Evolutionary conservation across 169 alveolate species (phyloP).

Genomic region (Cryptosporidium ryanae): DNA sequence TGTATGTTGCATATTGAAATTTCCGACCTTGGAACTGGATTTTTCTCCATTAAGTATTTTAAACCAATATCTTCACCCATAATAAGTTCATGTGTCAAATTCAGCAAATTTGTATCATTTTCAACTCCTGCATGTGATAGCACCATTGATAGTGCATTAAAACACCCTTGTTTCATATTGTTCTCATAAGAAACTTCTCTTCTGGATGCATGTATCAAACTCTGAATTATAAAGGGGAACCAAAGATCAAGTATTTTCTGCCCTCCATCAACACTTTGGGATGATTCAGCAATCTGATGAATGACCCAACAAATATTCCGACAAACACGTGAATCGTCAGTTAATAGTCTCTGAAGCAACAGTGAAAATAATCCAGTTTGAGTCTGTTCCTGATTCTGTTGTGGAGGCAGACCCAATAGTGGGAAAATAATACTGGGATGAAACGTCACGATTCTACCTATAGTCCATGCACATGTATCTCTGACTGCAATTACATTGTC

Average conservation of each 20-base stretch:
- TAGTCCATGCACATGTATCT: slow-evolving; percentile 95
- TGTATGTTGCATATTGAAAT: slow-evolving; percentile 12
- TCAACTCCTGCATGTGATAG: slow-evolving; percentile 48
- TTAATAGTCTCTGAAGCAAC: slow-evolving; percentile 49
- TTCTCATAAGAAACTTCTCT: slow-evolving; percentile 53
- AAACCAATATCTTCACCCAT: slow-evolving; percentile 69
- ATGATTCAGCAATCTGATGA: slow-evolving; percentile 63
- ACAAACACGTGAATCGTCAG: slow-evolving; percentile 74
- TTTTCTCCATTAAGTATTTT: slow-evolving; percentile 56
- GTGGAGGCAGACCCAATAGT: slow-evolving; percentile 83
- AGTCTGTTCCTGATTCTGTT: slow-evolving; percentile 6
- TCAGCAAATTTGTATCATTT: slow-evolving; percentile 34
- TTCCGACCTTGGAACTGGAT: slow-evolving; percentile 61
- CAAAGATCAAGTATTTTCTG: slow-evolving; percentile 40
- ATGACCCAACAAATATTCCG: slow-evolving; percentile 68
- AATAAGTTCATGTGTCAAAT: slow-evolving; percentile 56
- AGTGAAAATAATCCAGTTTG: slow-evolving; percentile 30
- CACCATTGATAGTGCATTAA: slow-evolving; percentile 61
- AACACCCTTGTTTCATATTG: slow-evolving; percentile 70
- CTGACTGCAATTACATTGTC: slow-evolving; percentile 91
- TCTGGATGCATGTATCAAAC: slow-evolving; percentile 59
- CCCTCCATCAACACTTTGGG: slow-evolving; percentile 64
- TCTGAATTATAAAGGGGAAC: slow-evolving; percentile 61
- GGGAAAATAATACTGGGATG: slow-evolving; percentile 86
- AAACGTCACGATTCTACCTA: slow-evolving; percentile 89